Evolutionary conservation across 2,329 filamentous ascomycete genomes (phyloP).

Genomic region (Fusarium sp.): DNA sequence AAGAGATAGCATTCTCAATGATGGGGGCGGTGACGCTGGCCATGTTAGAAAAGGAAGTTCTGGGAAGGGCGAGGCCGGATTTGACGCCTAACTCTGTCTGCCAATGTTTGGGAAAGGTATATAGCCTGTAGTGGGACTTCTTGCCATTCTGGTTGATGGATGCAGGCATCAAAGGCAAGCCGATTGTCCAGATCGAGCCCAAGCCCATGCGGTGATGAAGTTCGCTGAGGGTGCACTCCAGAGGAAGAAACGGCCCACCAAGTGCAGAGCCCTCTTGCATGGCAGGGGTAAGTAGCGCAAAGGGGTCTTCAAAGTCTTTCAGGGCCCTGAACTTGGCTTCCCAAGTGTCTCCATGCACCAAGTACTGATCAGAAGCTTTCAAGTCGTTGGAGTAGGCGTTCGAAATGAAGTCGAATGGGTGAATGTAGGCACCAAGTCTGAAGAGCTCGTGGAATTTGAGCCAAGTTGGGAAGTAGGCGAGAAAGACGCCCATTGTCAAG

Average conservation of each 20-base stretch:
- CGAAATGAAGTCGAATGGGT: slow-evolving; percentile 2
- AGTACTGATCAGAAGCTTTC: background rate
- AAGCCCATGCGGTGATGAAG: background rate
- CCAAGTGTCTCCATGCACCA: background rate
- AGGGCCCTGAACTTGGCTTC: background rate
- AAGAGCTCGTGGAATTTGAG: slow-evolving; percentile 7
- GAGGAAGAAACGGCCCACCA: background rate
- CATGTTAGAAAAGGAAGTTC: too few species aligned
- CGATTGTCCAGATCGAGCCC: background rate
- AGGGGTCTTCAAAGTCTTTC: background rate
- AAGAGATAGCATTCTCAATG: too few species aligned
- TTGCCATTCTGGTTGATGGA: background rate
- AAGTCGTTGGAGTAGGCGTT: background rate
- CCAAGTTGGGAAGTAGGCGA: slow-evolving; percentile 9
- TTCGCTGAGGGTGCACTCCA: background rate
- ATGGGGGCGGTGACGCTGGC: too few species aligned
- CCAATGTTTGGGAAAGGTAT: background rate
- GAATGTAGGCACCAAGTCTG: background rate
- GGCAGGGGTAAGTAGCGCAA: background rate
- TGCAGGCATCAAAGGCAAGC: background rate
- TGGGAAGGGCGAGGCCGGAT: too few species aligned
- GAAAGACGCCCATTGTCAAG: background rate
- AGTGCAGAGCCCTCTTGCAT: slow-evolving; percentile 11
- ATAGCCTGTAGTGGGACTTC: background rate
- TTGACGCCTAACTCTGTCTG: too few species aligned